Evolutionary conservation across 1,139 yeast genomes (phyloP).

Genomic region (Petasospora rhodanensis): DNA sequence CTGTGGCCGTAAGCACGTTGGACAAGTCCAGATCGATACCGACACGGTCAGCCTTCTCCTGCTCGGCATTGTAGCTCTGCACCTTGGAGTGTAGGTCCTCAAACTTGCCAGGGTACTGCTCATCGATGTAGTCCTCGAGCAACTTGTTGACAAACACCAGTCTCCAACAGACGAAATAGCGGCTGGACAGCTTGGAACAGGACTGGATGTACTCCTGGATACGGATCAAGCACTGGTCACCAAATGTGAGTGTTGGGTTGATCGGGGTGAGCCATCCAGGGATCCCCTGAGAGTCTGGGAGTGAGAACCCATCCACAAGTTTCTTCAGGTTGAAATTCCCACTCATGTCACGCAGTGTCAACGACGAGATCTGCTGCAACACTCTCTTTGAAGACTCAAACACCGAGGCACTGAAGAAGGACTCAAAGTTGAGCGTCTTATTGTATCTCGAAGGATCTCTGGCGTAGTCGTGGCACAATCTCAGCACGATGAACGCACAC

Average conservation of each 20-base stretch:
- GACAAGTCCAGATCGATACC: conserved; percentile 3
- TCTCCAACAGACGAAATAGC: conserved; percentile 26
- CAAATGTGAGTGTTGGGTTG: conserved; percentile 10
- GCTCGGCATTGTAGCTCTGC: conserved; percentile 6
- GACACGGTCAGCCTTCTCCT: background rate
- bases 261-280: conserved; percentile 21
- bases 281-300: conserved; percentile 26
- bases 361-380: conserved; percentile 18
- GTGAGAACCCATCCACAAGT: conserved; percentile 16
- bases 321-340: conserved; percentile 20
- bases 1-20: too few relatives aligned
- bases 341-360: conserved; percentile 20
- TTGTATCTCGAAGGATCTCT: conserved; percentile 15
- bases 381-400: conserved; percentile 21
- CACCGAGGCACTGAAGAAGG: conserved; percentile 22
- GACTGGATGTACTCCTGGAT: conserved; percentile 12
- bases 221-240: conserved; percentile 18
- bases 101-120: conserved; percentile 17
- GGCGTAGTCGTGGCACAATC: conserved; percentile 20
- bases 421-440: conserved; percentile 23
- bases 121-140: conserved; percentile 16
- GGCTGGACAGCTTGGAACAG: conserved; percentile 14
- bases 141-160: conserved; percentile 13
- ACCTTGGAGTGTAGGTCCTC: conserved; percentile 10
- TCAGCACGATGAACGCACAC: conserved; percentile 25